Conservation (phyloP, 352 stramenopile species). For the Pythium periplocum region DNA sequence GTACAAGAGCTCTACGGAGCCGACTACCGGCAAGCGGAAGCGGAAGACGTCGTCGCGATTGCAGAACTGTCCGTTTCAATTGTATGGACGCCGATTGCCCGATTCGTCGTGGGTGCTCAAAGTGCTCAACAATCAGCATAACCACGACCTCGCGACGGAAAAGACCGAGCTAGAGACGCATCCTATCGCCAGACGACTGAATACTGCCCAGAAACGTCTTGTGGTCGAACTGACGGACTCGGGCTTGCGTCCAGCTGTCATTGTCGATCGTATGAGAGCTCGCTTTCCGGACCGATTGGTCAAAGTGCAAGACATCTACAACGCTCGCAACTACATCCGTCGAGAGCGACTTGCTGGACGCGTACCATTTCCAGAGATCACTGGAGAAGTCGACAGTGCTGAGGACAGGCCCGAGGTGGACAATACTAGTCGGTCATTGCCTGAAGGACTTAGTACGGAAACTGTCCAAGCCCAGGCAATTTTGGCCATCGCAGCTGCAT, state of each 20-base stretch:
- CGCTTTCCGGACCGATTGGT: constrained; percentile 35
- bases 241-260: constrained; percentile 26
- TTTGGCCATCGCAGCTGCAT: no score
- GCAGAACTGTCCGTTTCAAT: constrained; percentile 36
- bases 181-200: constrained; percentile 25
- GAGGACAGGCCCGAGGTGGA: no score
- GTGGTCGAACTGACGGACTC: constrained; percentile 30
- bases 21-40: constrained; percentile 15
- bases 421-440: no score
- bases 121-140: constrained; percentile 29
- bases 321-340: constrained; percentile 38
- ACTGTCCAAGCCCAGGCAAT: no score
- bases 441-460: no score
- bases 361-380: constrained; percentile 19
- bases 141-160: constrained; percentile 21
- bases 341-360: constrained; percentile 28
- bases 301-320: constrained; percentile 52
- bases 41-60: constrained; percentile 25
- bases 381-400: neutral
- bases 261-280: constrained; percentile 33
- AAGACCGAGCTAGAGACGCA: constrained; percentile 24
- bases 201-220: constrained; percentile 31
- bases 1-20: constrained; percentile 1
- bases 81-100: constrained; percentile 29
- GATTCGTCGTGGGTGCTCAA: constrained; percentile 26